Percentiles rank a stretch among this genome's conserved stretches.
phyloP scores from a whole-genome alignment of 2,329 filamentous ascomycete genomes.

The Cercospora sp. region DNA sequence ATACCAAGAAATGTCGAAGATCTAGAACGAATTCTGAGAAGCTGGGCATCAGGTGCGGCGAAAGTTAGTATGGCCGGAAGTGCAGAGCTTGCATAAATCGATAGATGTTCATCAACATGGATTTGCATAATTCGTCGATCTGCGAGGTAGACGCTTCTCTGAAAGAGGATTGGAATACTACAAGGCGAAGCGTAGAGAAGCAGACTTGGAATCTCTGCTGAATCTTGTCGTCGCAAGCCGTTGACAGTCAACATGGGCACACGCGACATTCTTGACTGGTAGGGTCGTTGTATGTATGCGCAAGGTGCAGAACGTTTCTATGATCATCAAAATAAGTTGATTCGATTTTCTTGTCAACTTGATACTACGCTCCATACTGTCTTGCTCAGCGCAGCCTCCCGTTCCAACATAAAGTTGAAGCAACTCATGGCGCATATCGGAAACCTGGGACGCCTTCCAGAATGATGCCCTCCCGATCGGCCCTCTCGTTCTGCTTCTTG shows the following conservation, averaged over 20 bases:
- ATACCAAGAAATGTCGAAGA: not conserved
- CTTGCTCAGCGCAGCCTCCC: not conserved
- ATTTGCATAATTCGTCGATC: not conserved
- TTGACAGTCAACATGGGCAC: no score
- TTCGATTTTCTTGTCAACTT: not conserved
- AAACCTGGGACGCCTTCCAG: constrained; percentile 26
- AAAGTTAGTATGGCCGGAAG: not conserved
- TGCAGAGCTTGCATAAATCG: no score
- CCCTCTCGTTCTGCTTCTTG: constrained; percentile 25
- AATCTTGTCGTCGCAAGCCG: no score
- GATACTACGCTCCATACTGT: not conserved
- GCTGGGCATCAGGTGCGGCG: not conserved
- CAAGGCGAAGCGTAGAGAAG: no score
- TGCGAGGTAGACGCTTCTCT: no score
- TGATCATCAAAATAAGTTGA: no score
- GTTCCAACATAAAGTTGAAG: not conserved
- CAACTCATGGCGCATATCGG: constrained; percentile 21
- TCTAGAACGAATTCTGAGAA: not conserved
- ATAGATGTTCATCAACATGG: not conserved
- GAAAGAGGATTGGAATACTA: no score
- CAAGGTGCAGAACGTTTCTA: no score
- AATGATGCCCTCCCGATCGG: constrained; percentile 19
- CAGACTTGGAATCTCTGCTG: no score
- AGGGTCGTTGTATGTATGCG: no score
- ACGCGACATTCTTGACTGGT: no score